Percentiles rank a stretch among this genome's conserved stretches.
Conservation (phyloP, 2,329 filamentous ascomycete genomes). For the Byssothecium circinans region DNA sequence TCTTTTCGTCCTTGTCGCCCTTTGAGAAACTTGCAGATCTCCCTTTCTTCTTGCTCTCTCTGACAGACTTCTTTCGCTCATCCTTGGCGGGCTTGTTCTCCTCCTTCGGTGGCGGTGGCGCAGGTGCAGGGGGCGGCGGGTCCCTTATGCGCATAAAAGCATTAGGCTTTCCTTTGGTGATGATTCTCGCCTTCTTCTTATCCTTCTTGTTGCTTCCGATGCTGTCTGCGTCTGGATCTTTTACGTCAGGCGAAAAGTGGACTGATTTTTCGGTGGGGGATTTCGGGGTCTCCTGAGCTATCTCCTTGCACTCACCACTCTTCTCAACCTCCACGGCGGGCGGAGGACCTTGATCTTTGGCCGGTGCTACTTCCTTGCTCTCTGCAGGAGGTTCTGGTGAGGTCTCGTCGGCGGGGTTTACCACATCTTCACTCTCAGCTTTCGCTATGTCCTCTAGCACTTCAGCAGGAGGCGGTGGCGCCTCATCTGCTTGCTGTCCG, state of each 20-base stretch:
- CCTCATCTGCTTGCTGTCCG: slow-evolving; percentile 2
- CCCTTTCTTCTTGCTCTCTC: slow-evolving; percentile 10
- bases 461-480: slow-evolving; percentile 3
- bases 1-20: slow-evolving; percentile 9
- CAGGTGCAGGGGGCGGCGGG: slow-evolving; percentile 20
- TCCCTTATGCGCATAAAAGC: slow-evolving; percentile 38
- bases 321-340: slow-evolving; percentile 28
- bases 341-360: slow-evolving; percentile 12
- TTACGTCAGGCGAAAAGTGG: slow-evolving; percentile 43
- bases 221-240: slow-evolving; percentile 37
- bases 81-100: slow-evolving; percentile 29
- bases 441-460: background rate
- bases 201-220: slow-evolving; percentile 31
- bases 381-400: slow-evolving; percentile 3
- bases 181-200: slow-evolving; percentile 21
- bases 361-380: background rate
- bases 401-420: slow-evolving; percentile 8
- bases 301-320: slow-evolving; percentile 43
- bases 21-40: slow-evolving; percentile 10
- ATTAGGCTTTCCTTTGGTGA: slow-evolving; percentile 33
- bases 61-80: slow-evolving; percentile 8
- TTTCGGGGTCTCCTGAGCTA: slow-evolving; percentile 35
- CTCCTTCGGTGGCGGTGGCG: slow-evolving; percentile 28
- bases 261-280: slow-evolving; percentile 37
- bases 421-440: slow-evolving; percentile 3